A percentile compares a stretch with the other conserved stretches of the same genome.
phyloP scores from a whole-genome alignment of 108 stramenopile genomes.

The Nitzschia sp. region DNA sequence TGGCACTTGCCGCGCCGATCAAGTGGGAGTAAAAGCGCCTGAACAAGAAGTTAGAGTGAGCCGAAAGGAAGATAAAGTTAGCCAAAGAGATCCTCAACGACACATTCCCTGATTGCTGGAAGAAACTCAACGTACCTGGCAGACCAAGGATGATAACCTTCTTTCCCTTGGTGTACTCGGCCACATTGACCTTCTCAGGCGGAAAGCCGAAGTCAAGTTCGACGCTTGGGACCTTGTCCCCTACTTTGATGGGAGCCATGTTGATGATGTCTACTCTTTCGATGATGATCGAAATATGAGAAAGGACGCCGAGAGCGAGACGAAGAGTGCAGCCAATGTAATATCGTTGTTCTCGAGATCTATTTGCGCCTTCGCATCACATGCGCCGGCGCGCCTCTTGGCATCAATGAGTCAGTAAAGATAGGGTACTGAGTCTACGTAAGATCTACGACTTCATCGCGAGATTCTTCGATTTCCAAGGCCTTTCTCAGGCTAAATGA shows the following conservation, averaged over 20 bases:
- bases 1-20: constrained; percentile 60
- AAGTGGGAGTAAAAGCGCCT: constrained; percentile 70
- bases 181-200: constrained; percentile 38
- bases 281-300: not conserved
- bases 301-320: too few species aligned
- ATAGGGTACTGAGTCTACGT: too few species aligned
- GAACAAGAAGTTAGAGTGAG: too few species aligned
- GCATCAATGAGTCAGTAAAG: too few species aligned
- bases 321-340: too few species aligned
- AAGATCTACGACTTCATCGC: too few species aligned
- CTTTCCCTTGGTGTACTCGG: constrained; percentile 48
- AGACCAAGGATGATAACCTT: constrained; percentile 54
- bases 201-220: constrained; percentile 41
- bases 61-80: not conserved
- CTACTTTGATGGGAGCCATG: constrained; percentile 30
- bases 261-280: constrained; percentile 1
- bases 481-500: too few species aligned
- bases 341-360: too few species aligned
- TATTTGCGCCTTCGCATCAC: too few species aligned
- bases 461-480: too few species aligned
- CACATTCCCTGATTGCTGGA: not conserved
- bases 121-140: constrained; percentile 45
- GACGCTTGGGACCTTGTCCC: constrained; percentile 42
- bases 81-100: not conserved
- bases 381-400: too few species aligned